Conservation (phyloP, 805 yeast genomes). For the Candida ovalis region DNA sequence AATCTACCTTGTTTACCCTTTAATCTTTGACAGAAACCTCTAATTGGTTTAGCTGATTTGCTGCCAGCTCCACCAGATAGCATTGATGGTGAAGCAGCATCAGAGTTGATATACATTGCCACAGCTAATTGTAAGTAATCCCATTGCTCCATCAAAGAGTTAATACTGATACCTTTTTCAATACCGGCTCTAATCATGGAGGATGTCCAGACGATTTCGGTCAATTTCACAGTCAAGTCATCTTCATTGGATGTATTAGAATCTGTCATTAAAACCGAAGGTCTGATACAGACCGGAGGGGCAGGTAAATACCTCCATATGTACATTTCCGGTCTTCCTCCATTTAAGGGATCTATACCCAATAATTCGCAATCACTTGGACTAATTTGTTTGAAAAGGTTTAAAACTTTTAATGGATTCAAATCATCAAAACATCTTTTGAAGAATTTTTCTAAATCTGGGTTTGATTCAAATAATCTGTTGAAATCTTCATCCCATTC, state of each 20-base stretch:
- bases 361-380: conserved; percentile 89
- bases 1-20: conserved; percentile 99
- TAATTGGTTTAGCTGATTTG: conserved; percentile 69
- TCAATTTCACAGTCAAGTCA: conserved; percentile 90
- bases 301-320: conserved; percentile 98
- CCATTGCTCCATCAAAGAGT: conserved; percentile 98
- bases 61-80: conserved; percentile 60
- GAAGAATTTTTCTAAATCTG: conserved; percentile 84
- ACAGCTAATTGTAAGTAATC: conserved; percentile 92
- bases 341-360: conserved; percentile 82
- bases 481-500: conserved; percentile 87
- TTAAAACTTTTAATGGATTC: conserved; percentile 85
- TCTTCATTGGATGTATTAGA: conserved; percentile 91
- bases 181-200: conserved; percentile 91
- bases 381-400: conserved; percentile 77
- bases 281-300: conserved; percentile 98
- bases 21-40: conserved; percentile 95
- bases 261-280: conserved; percentile 91
- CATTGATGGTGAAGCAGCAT: conserved; percentile 79
- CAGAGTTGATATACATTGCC: conserved; percentile 97
- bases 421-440: conserved; percentile 89
- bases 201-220: conserved; percentile 97
- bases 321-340: conserved; percentile 94
- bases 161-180: conserved; percentile 90
- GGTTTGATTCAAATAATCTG: conserved; percentile 66